Conservation (phyloP, 2,329 filamentous ascomycete species). For the Sporothrix phasma region DNA sequence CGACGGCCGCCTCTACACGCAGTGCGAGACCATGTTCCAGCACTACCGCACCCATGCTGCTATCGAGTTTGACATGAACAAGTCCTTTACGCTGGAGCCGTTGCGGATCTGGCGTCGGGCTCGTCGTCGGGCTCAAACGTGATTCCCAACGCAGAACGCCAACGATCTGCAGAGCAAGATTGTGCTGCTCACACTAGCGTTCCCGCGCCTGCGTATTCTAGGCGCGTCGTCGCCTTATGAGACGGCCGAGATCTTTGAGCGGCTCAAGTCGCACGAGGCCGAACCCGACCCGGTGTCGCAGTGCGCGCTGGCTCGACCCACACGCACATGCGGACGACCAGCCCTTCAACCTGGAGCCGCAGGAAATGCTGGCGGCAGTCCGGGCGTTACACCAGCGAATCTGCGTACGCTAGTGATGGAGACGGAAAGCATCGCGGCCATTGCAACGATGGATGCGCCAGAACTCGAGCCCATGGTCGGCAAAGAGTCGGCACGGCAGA, state of each 20-base stretch:
- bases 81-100: constrained; percentile 87
- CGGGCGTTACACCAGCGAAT: constrained; percentile 73
- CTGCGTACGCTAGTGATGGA: constrained; percentile 62
- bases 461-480: constrained; percentile 70
- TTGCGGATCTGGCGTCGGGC: constrained; percentile 46
- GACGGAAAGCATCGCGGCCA: constrained; percentile 65
- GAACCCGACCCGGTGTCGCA: constrained; percentile 88
- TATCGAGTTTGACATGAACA: constrained; percentile 99
- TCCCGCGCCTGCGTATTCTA: constrained; percentile 80
- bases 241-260: constrained; percentile 92
- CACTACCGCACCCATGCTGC: constrained; percentile 88
- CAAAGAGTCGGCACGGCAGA: constrained; percentile 63
- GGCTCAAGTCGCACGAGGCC: constrained; percentile 77
- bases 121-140: constrained; percentile 40
- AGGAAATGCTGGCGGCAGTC: constrained; percentile 80
- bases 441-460: constrained; percentile 74
- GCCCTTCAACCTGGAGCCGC: constrained; percentile 69
- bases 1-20: constrained; percentile 82
- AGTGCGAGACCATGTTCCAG: constrained; percentile 88
- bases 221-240: constrained; percentile 93
- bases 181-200: constrained; percentile 83
- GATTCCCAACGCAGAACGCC: constrained; percentile 33
- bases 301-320: constrained; percentile 71
- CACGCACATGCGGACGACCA: constrained; percentile 53
- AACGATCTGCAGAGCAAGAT: constrained; percentile 85